Base-by-base conservation (phyloP, 1,284 basidiomycete genomes). In the Puccinia hordei region DNA sequence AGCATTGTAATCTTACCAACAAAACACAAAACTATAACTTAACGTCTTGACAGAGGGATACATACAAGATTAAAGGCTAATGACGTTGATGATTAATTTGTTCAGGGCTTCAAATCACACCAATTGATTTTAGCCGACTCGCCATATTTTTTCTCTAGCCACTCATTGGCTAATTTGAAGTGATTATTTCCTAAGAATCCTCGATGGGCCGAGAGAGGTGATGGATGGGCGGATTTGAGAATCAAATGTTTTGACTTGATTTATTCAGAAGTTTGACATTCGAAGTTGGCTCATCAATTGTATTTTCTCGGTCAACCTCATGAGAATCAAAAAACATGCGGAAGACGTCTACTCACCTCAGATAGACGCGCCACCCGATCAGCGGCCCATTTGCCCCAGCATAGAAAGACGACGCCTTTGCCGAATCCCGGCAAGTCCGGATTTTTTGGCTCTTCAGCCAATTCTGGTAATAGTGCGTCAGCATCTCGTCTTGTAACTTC, bases 181-280 rank as follows among this genome's bases (percentile, higher is more conserved):
- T 86, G 85, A 5, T 85, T 85, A 59, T 86, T 86, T 22, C 85
- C 85, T 17, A 86, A 77, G 81, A 86, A 86, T 8, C 85, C 85
- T 38, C 85, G 81, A 51, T 85, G 84, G 1, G 85, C 85, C 2
- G 85, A 85, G 19, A 86, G 82, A 2, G 85, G 85, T 1, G 85
- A 86, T 12, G 85, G 85, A 79, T 86, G 85, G 1, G 85, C 81
- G 24, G 85, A 85, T 51, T 81, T 82, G 44, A 86, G 82, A 44
- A 86, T 83, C 33, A 85, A 80, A 17, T 85, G 82, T 72, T 86
- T 86, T 19, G 84, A 79, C 65, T 81, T 27, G 0, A 22, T 30
- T 51, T 22, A 72, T 51, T 51, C 38, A 73, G 44, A 79, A 79
- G 30, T 35, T 6, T 33, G 22, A 57, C 19, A 38, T 57, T 35